Conservation (phyloP, 2,329 filamentous ascomycete species). For the Xylariaceae sp. region DNA sequence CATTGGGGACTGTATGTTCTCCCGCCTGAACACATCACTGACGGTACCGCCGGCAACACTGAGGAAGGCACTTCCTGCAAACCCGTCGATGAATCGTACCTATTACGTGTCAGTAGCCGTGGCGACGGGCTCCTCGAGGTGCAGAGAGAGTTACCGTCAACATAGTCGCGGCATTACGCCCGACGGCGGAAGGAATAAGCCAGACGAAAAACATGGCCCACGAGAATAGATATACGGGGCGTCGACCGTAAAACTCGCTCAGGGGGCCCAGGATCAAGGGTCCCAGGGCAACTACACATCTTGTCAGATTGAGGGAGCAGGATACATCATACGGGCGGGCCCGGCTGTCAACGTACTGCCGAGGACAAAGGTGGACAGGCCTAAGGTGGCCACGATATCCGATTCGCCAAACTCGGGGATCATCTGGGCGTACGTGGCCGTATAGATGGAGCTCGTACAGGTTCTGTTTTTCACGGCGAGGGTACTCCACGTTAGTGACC, state of each 20-base stretch:
- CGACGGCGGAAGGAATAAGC: slow-evolving; percentile 75
- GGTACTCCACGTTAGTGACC: too few species aligned
- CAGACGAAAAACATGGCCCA: slow-evolving; percentile 73
- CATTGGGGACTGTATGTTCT: slow-evolving; percentile 75
- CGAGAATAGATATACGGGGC: slow-evolving; percentile 72
- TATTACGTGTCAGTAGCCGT: slow-evolving; percentile 6
- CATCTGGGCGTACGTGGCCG: slow-evolving; percentile 73
- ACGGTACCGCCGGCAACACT: slow-evolving; percentile 80
- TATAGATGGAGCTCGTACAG: slow-evolving; percentile 83
- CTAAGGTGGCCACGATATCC: slow-evolving; percentile 68
- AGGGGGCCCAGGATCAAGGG: slow-evolving; percentile 59
- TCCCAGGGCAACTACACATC: slow-evolving; percentile 46
- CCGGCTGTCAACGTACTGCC: slow-evolving; percentile 58
- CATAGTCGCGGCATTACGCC: slow-evolving; percentile 76
- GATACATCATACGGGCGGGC: background rate
- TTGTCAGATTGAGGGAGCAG: slow-evolving; percentile 4
- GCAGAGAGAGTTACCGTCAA: slow-evolving; percentile 44
- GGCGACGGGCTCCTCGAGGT: slow-evolving; percentile 1
- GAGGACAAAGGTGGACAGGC: slow-evolving; percentile 76
- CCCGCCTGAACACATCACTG: slow-evolving; percentile 66
- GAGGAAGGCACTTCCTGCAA: slow-evolving; percentile 63
- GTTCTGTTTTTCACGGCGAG: slow-evolving; percentile 56
- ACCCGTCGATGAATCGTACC: slow-evolving; percentile 69
- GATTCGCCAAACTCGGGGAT: slow-evolving; percentile 67
- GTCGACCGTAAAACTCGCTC: slow-evolving; percentile 74